Evolutionary conservation across 495 filamentous ascomycete species (phyloP), one percentile per base, ranked within the genome.

Genomic region (Geoglossum glabrum): DNA sequence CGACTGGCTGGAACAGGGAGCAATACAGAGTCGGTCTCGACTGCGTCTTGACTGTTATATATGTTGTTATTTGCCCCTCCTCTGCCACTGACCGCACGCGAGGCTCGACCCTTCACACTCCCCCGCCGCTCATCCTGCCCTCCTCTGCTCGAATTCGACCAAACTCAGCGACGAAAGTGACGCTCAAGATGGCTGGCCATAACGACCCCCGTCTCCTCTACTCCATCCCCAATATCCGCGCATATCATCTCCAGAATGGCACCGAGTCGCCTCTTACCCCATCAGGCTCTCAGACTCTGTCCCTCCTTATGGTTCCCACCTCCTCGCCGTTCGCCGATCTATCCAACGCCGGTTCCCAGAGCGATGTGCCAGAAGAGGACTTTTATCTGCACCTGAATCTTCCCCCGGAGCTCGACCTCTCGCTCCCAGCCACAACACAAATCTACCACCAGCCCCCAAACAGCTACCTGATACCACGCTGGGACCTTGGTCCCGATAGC

Each of bases 381-480:
- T 96, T 94, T 72, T 96, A 95, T 66, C 81, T 96, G 0, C 89
- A 96, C 65, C 79, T 96, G 36, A 83, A 92, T 62, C 80, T 96
- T 1, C 89, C 89, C 15, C 89, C 89, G n/a, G 89, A 94, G 73
- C 76, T 96, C 61, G 89, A 95, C 63, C 78, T 96, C 8, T 84
- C 89, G 0, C 72, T 96, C 17, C 89, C 89, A 15, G 89, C 89
- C 23, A 94, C 87, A 0, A 95, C 89, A 6, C 89, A 96, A 67
- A 90, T 96, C 64, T 96, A 89, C 69, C 87, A 94, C 65, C 86
- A 95, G 70, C 86, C 86, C 8, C 89, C 88, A 2, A 77, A 74
- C 52, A 87, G 83, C 72, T 96, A 96, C 67, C 73, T 96, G 36
- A 93, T 96, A 58, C 89, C 89, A 8, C 81, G 89, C 60, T 94